Evolutionary conservation across 1,284 basidiomycete genomes (phyloP).

Genomic region (Rhodotorula sp.): DNA sequence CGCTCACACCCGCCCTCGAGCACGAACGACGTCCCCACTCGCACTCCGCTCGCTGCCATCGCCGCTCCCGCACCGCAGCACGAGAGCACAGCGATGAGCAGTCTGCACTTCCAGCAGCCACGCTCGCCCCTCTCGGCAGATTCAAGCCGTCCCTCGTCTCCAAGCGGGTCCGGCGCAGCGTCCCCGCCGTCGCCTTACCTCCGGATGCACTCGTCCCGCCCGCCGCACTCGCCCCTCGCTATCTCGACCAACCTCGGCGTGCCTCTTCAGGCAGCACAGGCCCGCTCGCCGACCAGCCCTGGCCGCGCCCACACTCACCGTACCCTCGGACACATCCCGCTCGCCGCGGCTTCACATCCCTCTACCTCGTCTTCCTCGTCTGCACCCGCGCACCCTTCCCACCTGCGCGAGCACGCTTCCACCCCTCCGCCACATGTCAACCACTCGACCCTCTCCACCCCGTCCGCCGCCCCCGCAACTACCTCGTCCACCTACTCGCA

Average conservation of each 20-base stretch:
- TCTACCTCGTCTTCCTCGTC: background rate
- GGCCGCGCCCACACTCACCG: constrained; percentile 7
- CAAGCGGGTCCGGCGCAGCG: background rate
- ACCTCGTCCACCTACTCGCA: constrained; percentile 18
- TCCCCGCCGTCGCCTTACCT: constrained; percentile 2
- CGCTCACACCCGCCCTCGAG: background rate
- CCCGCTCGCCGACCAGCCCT: background rate
- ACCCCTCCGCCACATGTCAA: constrained; percentile 24
- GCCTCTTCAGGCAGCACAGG: background rate
- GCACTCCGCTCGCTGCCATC: background rate
- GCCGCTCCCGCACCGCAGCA: background rate
- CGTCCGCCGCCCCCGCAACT: constrained; percentile 3
- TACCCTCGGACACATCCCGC: background rate
- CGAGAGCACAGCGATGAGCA: background rate
- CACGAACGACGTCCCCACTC: background rate
- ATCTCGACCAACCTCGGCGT: background rate
- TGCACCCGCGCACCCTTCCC: background rate
- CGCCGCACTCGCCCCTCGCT: background rate
- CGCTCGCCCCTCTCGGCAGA: background rate
- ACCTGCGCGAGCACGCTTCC: background rate
- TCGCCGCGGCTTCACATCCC: background rate
- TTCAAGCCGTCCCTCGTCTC: background rate
- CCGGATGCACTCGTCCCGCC: background rate
- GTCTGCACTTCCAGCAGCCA: background rate
- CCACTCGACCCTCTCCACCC: constrained; percentile 14